phyloP scores from a whole-genome alignment of 441 rosid genomes.

The Cnidoscolus chayamansa region DNA sequence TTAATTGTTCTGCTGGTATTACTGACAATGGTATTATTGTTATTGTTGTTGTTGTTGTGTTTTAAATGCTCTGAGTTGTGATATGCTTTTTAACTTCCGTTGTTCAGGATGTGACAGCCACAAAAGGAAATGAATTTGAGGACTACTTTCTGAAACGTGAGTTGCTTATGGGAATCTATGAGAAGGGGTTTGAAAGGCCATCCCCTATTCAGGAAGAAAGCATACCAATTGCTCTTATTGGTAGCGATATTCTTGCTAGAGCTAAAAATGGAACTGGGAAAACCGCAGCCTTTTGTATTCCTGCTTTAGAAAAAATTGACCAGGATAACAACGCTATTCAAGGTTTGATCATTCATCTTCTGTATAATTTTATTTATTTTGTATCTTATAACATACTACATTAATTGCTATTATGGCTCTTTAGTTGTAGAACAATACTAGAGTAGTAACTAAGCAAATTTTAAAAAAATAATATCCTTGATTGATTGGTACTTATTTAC shows the following conservation, averaged over 20 bases:
- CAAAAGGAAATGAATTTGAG: slow-evolving; percentile 97
- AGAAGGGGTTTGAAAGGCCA: slow-evolving; percentile 98
- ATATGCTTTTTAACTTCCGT: neutral
- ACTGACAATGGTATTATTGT: neutral
- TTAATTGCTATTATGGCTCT: slow-evolving; percentile 3
- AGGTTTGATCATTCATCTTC: slow-evolving; percentile 41
- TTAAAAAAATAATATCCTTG: neutral
- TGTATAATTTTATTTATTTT: neutral
- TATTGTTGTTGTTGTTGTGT: neutral
- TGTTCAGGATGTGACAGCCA: slow-evolving; percentile 92
- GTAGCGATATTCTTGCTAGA: slow-evolving; percentile 97
- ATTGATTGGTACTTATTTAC: neutral
- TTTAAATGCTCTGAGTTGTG: neutral
- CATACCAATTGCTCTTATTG: slow-evolving; percentile 96
- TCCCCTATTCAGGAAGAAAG: slow-evolving; percentile 99
- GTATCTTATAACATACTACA: neutral
- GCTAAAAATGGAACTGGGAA: slow-evolving; percentile 98
- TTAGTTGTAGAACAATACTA: neutral
- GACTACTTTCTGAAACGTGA: slow-evolving; percentile 95
- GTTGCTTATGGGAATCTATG: slow-evolving; percentile 95
- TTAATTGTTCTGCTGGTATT: neutral
- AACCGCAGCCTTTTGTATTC: slow-evolving; percentile 95
- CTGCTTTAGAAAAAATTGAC: slow-evolving; percentile 96
- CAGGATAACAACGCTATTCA: slow-evolving; percentile 90
- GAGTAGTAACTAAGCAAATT: slow-evolving; percentile 2